These are phyloP conservation scores for Fusarium dlaminii DNA, from an alignment of 2,329 filamentous ascomycete species.

Conservation along the genomic window DNA sequence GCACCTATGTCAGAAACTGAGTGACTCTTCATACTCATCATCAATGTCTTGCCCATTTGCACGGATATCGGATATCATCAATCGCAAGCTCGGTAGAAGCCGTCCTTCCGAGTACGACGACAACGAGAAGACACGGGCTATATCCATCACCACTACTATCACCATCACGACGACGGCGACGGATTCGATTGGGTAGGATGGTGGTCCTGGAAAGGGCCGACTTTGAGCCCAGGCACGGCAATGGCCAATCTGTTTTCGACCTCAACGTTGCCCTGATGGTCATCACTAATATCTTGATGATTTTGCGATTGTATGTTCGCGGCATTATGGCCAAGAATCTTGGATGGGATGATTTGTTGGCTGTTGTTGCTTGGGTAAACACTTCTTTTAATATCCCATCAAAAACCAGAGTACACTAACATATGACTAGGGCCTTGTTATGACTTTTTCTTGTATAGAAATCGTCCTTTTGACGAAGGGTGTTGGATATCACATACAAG, in stretches of 20 bases:
- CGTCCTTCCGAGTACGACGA: constrained; percentile 14
- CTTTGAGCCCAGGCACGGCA: not conserved
- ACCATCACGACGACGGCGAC: constrained; percentile 25
- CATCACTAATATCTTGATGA: constrained; percentile 28
- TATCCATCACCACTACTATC: constrained; percentile 32
- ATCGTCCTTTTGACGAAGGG: constrained; percentile 28
- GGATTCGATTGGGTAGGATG: constrained; percentile 14
- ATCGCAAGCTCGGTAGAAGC: constrained; percentile 30
- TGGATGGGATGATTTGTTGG: constrained; percentile 36
- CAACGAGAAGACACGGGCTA: constrained; percentile 22
- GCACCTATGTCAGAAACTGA: constrained; percentile 4
- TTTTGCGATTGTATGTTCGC: constrained; percentile 33
- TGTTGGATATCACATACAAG: constrained; percentile 23
- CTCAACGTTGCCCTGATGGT: constrained; percentile 36
- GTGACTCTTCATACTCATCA: not conserved
- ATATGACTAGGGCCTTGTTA: constrained; percentile 14
- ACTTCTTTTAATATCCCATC: not conserved
- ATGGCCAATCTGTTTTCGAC: constrained; percentile 22
- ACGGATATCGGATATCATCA: constrained; percentile 32
- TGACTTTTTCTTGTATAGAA: constrained; percentile 28
- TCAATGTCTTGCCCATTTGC: constrained; percentile 32
- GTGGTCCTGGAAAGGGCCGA: not conserved
- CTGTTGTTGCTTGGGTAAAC: constrained; percentile 34
- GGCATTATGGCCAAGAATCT: constrained; percentile 31
- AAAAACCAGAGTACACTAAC: not conserved